A percentile compares a stretch with the other conserved stretches of the same genome.
Evolutionary conservation across 257 asterid species (phyloP).

Genomic region (Ligustrum vulgare): DNA sequence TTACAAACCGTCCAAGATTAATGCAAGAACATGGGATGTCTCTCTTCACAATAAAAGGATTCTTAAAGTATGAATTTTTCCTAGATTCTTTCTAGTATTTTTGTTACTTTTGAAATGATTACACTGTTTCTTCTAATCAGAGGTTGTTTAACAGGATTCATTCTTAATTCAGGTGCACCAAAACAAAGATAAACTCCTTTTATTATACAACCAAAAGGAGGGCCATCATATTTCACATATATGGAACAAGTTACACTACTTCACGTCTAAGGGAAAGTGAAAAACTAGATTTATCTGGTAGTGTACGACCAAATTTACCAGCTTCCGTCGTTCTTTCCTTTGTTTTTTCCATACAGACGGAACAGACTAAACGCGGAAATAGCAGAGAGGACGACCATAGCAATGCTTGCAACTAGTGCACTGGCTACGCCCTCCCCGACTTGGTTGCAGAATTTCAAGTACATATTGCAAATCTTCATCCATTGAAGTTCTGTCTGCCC

Average conservation of each 20-base stretch:
- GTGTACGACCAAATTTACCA: constrained; percentile 34
- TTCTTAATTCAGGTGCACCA: background rate
- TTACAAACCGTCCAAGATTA: background rate
- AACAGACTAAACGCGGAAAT: constrained; percentile 85
- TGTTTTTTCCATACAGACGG: constrained; percentile 70
- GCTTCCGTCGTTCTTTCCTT: constrained; percentile 46
- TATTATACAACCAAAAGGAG: constrained; percentile 22
- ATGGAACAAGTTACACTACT: constrained; percentile 21
- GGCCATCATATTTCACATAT: constrained; percentile 14
- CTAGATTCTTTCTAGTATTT: background rate
- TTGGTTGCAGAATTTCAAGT: constrained; percentile 78
- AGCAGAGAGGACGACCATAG: constrained; percentile 61
- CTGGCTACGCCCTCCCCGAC: constrained; percentile 84
- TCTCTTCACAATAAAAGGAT: background rate
- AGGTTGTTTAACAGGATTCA: background rate
- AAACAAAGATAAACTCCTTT: background rate
- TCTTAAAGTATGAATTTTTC: background rate
- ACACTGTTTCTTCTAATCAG: background rate
- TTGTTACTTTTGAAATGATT: background rate
- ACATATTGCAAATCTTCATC: constrained; percentile 77
- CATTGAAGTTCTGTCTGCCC: constrained; percentile 84
- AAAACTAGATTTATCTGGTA: background rate
- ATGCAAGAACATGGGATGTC: background rate
- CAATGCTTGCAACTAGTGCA: constrained; percentile 53
- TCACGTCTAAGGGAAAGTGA: constrained; percentile 20